A percentile compares a stretch with the other conserved stretches of the same genome.
phyloP scores from a whole-genome alignment of 768 basidiomycete species.

The Suillus clintonianus region DNA sequence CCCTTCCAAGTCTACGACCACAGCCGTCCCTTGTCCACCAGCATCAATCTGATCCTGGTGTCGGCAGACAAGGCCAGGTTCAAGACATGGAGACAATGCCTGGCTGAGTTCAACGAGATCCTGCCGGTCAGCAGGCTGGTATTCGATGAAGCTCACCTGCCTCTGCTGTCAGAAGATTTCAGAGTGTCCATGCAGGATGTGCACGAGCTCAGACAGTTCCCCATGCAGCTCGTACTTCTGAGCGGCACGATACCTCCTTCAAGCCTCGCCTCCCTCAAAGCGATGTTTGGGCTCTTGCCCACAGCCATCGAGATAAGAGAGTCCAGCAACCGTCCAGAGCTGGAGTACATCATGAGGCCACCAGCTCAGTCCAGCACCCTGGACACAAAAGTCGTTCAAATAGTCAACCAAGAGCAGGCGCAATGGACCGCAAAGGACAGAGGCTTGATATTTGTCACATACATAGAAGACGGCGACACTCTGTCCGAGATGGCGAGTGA shows the following conservation, averaged over 20 bases:
- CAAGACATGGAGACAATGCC: slow-evolving; percentile 1
- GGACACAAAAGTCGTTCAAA: background rate
- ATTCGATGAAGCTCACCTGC: slow-evolving; percentile 28
- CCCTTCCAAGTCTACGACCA: slow-evolving; percentile 15
- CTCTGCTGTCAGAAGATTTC: slow-evolving; percentile 10
- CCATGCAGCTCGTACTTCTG: slow-evolving; percentile 20
- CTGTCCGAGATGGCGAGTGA: background rate
- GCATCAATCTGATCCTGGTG: background rate
- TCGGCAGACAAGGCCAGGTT: slow-evolving; percentile 11
- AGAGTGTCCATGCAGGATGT: slow-evolving; percentile 10
- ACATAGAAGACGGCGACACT: background rate
- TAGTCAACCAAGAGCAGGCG: background rate
- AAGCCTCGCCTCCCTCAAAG: background rate
- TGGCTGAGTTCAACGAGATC: background rate
- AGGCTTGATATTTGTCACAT: slow-evolving; percentile 12
- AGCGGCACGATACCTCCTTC: slow-evolving; percentile 18
- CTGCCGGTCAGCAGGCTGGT: slow-evolving; percentile 11
- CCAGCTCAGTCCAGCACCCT: background rate
- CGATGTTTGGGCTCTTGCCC: slow-evolving; percentile 6
- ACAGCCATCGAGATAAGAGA: background rate
- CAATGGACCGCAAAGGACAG: background rate
- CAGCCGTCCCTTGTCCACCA: background rate
- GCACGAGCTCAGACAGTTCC: slow-evolving; percentile 12
- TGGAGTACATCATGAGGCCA: slow-evolving; percentile 9
- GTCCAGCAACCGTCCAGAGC: slow-evolving; percentile 11